phyloP scores from a whole-genome alignment of 1,139 yeast genomes.

The Suhomyces anneliseae region DNA sequence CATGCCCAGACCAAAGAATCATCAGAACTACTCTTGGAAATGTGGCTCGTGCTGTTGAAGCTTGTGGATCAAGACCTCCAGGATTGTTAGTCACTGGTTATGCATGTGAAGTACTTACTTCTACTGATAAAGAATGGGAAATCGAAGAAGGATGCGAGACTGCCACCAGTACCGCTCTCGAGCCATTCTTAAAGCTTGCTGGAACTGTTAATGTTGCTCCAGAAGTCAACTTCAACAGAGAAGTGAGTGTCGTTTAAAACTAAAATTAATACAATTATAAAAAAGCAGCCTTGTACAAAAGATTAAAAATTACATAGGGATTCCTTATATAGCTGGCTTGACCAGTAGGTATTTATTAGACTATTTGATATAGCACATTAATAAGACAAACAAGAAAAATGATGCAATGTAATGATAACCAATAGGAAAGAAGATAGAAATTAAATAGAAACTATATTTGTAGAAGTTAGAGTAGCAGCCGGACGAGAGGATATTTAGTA shows the following conservation, averaged over 20 bases:
- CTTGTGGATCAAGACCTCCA: conserved; percentile 91
- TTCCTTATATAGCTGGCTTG: too few relatives aligned
- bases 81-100: conserved; percentile 83
- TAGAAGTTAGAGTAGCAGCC: too few relatives aligned
- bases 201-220: background rate
- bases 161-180: conserved; percentile 1
- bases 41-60: conserved; percentile 71
- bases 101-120: conserved; percentile 64
- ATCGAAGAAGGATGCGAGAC: conserved; percentile 58
- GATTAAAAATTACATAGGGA: too few relatives aligned
- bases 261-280: background rate
- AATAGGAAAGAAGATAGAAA: too few relatives aligned
- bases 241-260: background rate
- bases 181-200: conserved; percentile 3
- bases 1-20: conserved; percentile 89
- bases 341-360: too few relatives aligned
- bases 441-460: too few relatives aligned
- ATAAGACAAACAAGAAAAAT: too few relatives aligned
- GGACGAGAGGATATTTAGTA: too few relatives aligned
- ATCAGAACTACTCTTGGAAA: conserved; percentile 69
- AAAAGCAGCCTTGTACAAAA: too few relatives aligned
- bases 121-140: conserved; percentile 41
- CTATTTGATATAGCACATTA: too few relatives aligned
- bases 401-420: too few relatives aligned
- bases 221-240: background rate